phyloP scores from a whole-genome alignment of 768 basidiomycete species.

The Suillus paluster region DNA sequence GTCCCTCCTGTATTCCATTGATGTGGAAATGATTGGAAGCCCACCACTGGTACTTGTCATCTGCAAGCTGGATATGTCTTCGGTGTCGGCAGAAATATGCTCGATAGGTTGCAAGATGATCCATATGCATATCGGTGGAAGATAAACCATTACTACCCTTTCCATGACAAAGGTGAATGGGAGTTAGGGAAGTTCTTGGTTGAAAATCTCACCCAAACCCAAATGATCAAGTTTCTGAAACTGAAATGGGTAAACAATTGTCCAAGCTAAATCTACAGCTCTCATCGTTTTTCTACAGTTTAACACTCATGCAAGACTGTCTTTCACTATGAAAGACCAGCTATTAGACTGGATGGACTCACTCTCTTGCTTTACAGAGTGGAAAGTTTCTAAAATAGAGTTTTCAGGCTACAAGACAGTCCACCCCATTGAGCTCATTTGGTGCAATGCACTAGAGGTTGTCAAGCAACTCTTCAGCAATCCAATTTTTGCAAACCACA shows the following conservation, averaged over 20 bases:
- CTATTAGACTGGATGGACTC: constrained; percentile 19
- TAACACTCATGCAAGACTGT: constrained; percentile 10
- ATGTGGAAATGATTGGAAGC: background rate
- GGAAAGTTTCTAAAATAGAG: constrained; percentile 18
- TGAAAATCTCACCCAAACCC: constrained; percentile 23
- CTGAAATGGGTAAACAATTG: constrained; percentile 27
- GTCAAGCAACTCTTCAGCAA: constrained; percentile 25
- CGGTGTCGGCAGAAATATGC: constrained; percentile 25
- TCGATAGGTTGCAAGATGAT: constrained; percentile 30
- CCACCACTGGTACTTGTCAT: constrained; percentile 5
- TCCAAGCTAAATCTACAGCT: background rate
- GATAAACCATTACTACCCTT: constrained; percentile 37
- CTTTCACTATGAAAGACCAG: constrained; percentile 25
- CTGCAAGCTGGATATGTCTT: constrained; percentile 12
- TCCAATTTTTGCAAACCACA: constrained; percentile 25
- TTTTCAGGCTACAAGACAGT: constrained; percentile 15
- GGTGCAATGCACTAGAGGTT: constrained; percentile 29
- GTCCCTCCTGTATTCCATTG: background rate
- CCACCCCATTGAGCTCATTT: constrained; percentile 22
- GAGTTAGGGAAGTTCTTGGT: constrained; percentile 33
- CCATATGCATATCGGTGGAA: constrained; percentile 16
- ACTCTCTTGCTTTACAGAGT: constrained; percentile 24
- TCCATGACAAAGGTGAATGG: constrained; percentile 36
- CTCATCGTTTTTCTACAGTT: background rate
- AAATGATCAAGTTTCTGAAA: constrained; percentile 32